These are phyloP conservation scores for Talinum fruticosum DNA, from an alignment of 148 eudicot genomes.

Conservation along the genomic window DNA sequence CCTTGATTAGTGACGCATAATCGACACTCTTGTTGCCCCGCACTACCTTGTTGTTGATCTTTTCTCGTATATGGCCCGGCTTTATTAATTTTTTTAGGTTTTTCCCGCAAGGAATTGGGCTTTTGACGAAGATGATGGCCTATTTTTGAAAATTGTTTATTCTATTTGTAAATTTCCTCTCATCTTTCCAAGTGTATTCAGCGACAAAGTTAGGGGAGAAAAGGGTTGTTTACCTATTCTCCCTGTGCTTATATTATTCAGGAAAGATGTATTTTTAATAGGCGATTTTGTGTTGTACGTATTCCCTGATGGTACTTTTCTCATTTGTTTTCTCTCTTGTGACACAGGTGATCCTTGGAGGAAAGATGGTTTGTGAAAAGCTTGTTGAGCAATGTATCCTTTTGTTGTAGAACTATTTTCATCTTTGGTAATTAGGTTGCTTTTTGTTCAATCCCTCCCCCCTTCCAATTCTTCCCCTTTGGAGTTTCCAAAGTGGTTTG, in stretches of 20 bases:
- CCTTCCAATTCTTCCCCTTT: too few relatives aligned
- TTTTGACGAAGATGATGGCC: slow-evolving; percentile 8
- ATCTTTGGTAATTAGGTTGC: background rate
- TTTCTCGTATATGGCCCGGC: background rate
- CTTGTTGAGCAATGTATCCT: slow-evolving; percentile 29
- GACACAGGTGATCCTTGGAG: slow-evolving; percentile 24
- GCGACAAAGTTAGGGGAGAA: background rate
- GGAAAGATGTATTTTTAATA: background rate
- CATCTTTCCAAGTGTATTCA: background rate
- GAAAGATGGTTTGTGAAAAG: slow-evolving; percentile 31
- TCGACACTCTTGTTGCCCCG: slow-evolving; percentile 18
- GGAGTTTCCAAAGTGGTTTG: background rate
- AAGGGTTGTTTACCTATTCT: background rate
- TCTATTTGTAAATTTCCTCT: background rate
- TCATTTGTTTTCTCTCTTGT: background rate
- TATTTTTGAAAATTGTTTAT: background rate
- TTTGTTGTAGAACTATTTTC: background rate
- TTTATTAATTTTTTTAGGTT: background rate
- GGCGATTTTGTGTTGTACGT: background rate
- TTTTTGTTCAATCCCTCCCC: background rate
- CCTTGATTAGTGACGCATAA: slow-evolving; percentile 21
- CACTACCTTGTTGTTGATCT: slow-evolving; percentile 18
- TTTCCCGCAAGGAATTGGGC: background rate
- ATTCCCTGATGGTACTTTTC: background rate
- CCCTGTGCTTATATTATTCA: background rate